Evolutionary conservation across 495 filamentous ascomycete species (phyloP), one percentile per base, ranked within the genome.

Genomic region (Penicillium roqueforti): DNA sequence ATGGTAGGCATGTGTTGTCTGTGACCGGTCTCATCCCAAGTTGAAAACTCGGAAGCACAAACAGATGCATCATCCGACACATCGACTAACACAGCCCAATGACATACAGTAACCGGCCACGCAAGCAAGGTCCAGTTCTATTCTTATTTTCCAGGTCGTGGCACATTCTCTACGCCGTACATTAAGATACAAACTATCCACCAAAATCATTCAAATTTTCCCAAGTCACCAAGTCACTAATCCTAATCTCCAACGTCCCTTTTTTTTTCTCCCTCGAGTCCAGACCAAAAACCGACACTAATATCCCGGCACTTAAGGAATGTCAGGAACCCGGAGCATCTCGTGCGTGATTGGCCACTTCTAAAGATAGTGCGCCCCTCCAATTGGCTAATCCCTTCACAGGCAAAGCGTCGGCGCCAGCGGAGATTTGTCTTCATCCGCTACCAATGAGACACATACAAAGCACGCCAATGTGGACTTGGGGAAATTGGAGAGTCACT

Each of bases 291-390:
- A 53, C 16, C 13, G 25, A 20, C 29, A 34, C 32, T 23, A 48
- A 32, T 31, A 36, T 49, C 20, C 22, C 26, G 55, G 40, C 37
- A 51, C 53, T 58, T 32, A 49, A 61, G 58, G 47, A 11, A 55
- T 54, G 51, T 51, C 54, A 34, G 37, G 42, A 49, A 16, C 14
- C 50, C 44, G 50, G 25, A 39, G 25, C 51, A 53, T 60, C 45
- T 23, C 56, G 4, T 13, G 39, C 20, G 14, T 56, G n/a, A 66
- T 66, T 66, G 57, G 63, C 40, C 26, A 54, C 59, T 62, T 58
- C 60, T 64, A 45, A 45, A 45, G 25, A 45, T 45, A 45, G 42
- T n/a, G 42, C 4, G n/a, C 28, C n/a, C 18, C 23, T 36, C 23
- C n/a, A 19, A 45, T 45, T 45, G 42, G 42, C n/a, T 39, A 55